Base-by-base conservation (phyloP, 2,329 filamentous ascomycete species). In the Meredithiella fracta region DNA sequence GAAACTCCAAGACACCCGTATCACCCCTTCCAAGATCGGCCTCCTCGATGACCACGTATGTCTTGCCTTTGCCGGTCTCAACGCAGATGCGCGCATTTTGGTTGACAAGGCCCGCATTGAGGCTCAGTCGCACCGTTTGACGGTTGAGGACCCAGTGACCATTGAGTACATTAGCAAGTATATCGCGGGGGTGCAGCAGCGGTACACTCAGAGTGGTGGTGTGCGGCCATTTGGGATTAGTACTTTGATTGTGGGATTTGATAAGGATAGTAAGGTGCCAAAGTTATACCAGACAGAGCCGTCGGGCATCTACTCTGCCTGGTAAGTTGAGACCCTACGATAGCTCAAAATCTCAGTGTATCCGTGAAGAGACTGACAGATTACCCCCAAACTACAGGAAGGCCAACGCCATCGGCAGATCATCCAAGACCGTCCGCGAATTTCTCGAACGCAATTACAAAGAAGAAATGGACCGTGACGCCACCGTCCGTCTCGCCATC, bases 151-250 rank as follows among this genome's bases (percentile, higher is more conserved):
- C 68, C 91, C 92, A 56, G 88, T 94, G 62, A 91, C 87, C 60
- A 94, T 98, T 70, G 92, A 98, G 73, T 98, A 98, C 77, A 96
- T 98, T 67, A 97, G 92, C 66, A 97, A 98, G 76, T 95, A 97
- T 66, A 85, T 98, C 61, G 92, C 92, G 55, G 87, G 91, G 57
- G 92, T 98, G 63, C 92, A 98, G 77, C 92, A 98, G 76, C 82
- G 89, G 70, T 98, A 98, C 77, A 98, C 92, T 51, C 92, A 98
- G 76, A 94, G 89, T 66, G 92, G 92, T 74, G 92, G 92, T 78
- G 92, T 98, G 54, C 78, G 92, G 65, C 92, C 92, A n/a, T 98
- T 98, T 67, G 92, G 92, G 60, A 96, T 98, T 69, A 96, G 89
- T 74, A 97, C 91, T 42, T 76, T 98, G 68, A 89, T 98, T 64